Base-by-base conservation (phyloP, 495 filamentous ascomycete genomes). In the Daldinia childiae region DNA sequence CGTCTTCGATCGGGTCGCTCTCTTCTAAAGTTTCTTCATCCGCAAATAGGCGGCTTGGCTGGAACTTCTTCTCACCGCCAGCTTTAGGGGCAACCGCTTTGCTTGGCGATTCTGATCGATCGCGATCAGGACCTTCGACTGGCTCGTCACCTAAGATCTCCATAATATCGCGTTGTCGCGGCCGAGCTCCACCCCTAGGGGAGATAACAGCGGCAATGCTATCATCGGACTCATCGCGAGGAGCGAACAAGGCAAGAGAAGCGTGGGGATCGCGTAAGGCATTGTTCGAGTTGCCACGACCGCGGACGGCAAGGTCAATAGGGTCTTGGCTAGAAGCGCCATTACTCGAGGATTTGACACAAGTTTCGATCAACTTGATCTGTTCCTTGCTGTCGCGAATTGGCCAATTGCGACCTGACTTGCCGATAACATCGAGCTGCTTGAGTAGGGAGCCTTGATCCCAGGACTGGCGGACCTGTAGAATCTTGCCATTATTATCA, bases 391-490 rank as follows among this genome's bases (percentile, higher is more conserved):
- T 92, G 75, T 97, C 93, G 66, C 90, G 91, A 79, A 99, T 95
- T 19, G 95, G 95, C 95, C 95, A 99, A 76, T 91, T 93, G 74
- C 90, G 91, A 51, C 91, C 92, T 27, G 92, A 90, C 71, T 88
- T 87, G 63, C 95, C 95, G 80, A 99, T 98, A 32, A 97, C 90
- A 72, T 97, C 94, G 58, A 98, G 88, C 77, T 95, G 90, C 80
- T 95, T 98, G 66, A 99, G 85, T 8, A 98, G 87, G 58, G 93
- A 93, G 27, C 89, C 94, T 80, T 98, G 96, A 77, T 99, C 95
- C 95, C 95, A 99, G 79, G 91, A 91, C 65, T 94, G 88, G 60
- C 94, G 91, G 71, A 97, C 90, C 74, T 93, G 91, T 69, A 86
- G 80, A 79, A 99, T 97, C 78, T 93, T 91, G 68, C 89, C 86